Conservation (phyloP, 108 stramenopile species). For the Fistulifera solaris region DNA sequence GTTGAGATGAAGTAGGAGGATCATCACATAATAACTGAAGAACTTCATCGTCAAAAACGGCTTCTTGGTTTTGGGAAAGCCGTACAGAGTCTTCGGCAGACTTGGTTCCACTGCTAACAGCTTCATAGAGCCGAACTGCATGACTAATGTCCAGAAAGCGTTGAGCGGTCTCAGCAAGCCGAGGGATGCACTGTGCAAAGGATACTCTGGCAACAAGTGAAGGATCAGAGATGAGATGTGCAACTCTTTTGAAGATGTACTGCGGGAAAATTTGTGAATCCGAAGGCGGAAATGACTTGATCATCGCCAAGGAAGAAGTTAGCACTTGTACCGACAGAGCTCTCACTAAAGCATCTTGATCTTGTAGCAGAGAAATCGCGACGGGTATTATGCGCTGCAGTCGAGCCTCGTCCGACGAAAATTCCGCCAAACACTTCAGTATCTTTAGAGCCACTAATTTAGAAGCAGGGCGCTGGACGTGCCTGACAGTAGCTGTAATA, state of each 20-base stretch:
- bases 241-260: slow-evolving; percentile 90
- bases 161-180: slow-evolving; percentile 73
- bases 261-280: slow-evolving; percentile 89
- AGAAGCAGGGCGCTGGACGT: slow-evolving; percentile 82
- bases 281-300: slow-evolving; percentile 80
- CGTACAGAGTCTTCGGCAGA: too few relatives aligned
- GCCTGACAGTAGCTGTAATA: slow-evolving; percentile 73
- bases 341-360: slow-evolving; percentile 80
- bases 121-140: slow-evolving; percentile 69
- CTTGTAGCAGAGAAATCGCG: slow-evolving; percentile 71
- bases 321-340: slow-evolving; percentile 65
- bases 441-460: slow-evolving; percentile 85
- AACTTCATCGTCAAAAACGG: slow-evolving; percentile 40
- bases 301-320: slow-evolving; percentile 49
- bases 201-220: slow-evolving; percentile 75
- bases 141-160: slow-evolving; percentile 88
- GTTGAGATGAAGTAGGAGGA: neutral
- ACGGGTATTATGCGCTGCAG: slow-evolving; percentile 92
- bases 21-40: slow-evolving; percentile 25
- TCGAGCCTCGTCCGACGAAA: slow-evolving; percentile 70
- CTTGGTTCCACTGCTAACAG: slow-evolving; percentile 47
- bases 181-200: slow-evolving; percentile 74
- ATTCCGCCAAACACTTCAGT: slow-evolving; percentile 63
- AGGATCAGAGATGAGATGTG: slow-evolving; percentile 78
- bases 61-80: neutral